Evolutionary conservation across 1,139 yeast species (phyloP).

Genomic region (Pichia sp.): DNA sequence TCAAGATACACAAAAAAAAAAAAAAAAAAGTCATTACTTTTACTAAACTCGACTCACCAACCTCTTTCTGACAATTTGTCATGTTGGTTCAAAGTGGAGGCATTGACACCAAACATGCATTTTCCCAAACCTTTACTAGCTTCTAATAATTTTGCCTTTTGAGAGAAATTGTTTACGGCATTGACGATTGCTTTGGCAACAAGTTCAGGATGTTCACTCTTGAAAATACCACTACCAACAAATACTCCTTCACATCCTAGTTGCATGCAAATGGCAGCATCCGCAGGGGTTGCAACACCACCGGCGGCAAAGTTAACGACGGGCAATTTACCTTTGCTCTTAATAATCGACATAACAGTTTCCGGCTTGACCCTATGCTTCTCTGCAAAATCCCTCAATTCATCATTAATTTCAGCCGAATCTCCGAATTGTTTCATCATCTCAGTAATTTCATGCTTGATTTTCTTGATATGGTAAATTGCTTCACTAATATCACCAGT

Average conservation of each 20-base stretch:
- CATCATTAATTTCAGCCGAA: conserved; percentile 25
- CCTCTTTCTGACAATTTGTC: conserved; percentile 48
- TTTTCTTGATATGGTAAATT: conserved; percentile 63
- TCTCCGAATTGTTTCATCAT: conserved; percentile 29
- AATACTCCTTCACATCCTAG: conserved; percentile 89
- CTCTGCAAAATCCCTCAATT: conserved; percentile 44
- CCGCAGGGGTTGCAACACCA: conserved; percentile 86
- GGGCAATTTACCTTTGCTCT: conserved; percentile 56
- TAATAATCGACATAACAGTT: conserved; percentile 43
- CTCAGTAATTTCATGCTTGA: conserved; percentile 46
- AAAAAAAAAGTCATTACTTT: too few species aligned
- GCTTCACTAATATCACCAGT: conserved; percentile 87
- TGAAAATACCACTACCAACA: conserved; percentile 87
- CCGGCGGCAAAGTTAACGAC: conserved; percentile 90
- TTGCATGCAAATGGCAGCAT: conserved; percentile 85
- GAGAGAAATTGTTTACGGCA: conserved; percentile 69
- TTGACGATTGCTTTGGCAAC: conserved; percentile 76
- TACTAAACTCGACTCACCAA: conserved; percentile 40
- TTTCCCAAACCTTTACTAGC: conserved; percentile 71
- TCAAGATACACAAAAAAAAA: too few species aligned
- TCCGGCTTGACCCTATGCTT: conserved; percentile 54
- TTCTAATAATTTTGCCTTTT: conserved; percentile 57
- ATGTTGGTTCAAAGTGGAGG: conserved; percentile 37
- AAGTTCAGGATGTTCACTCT: conserved; percentile 64
- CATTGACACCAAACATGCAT: conserved; percentile 64